phyloP scores from a whole-genome alignment of 176 grass and related monocot species.

The Oryza brachyantha region DNA sequence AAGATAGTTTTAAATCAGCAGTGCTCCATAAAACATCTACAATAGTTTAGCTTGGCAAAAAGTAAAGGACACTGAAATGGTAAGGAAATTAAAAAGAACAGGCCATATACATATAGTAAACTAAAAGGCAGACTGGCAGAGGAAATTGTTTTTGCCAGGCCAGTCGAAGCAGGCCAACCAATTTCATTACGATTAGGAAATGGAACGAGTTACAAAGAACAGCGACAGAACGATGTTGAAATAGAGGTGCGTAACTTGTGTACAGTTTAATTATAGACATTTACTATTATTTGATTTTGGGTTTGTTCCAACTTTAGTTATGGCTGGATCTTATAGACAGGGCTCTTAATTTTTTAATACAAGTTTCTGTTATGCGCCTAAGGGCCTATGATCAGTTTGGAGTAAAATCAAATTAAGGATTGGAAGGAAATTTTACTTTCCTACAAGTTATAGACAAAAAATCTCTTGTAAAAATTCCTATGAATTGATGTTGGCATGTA shows the following conservation, averaged over 20 bases:
- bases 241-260: neutral
- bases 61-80: neutral
- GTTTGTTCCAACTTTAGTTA: neutral
- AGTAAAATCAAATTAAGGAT: no score
- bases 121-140: neutral
- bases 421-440: no score
- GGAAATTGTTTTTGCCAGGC: no score
- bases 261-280: neutral
- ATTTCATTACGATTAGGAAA: no score
- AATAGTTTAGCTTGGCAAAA: neutral
- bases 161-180: no score
- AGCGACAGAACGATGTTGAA: no score
- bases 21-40: conserved; percentile 9
- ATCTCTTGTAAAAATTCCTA: no score
- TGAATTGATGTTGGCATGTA: no score
- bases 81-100: neutral
- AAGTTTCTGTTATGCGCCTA: neutral
- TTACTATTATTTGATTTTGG: neutral
- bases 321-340: neutral
- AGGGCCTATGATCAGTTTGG: neutral
- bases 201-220: no score
- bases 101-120: neutral
- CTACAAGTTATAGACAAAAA: no score
- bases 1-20: neutral
- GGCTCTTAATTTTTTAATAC: neutral